These are phyloP conservation scores for Ramularia endophylla DNA, from an alignment of 2,329 filamentous ascomycete genomes.

Conservation along the genomic window DNA sequence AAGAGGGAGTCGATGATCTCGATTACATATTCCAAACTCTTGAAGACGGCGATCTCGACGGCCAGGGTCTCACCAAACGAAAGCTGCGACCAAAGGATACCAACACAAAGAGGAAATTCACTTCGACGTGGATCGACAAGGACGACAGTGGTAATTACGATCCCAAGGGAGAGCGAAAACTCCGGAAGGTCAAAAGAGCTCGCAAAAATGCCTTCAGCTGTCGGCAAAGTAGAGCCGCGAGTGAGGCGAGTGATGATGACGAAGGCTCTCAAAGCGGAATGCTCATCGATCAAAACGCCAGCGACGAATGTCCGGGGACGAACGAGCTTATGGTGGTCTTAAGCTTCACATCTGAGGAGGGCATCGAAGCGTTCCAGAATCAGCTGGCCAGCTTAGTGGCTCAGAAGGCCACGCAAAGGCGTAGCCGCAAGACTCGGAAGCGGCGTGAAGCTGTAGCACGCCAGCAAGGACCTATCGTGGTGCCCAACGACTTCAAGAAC, in stretches of 20 bases:
- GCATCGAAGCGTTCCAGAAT: neutral
- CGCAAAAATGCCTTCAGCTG: no score
- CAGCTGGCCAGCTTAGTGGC: neutral
- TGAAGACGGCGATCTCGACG: neutral
- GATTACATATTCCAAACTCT: neutral
- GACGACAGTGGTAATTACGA: conserved; percentile 34
- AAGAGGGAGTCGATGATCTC: neutral
- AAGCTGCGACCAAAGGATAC: conserved; percentile 1
- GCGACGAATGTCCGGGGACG: neutral
- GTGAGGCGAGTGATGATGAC: no score
- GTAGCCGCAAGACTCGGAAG: neutral
- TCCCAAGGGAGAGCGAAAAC: conserved; percentile 15
- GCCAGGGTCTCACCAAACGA: neutral
- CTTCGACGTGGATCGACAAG: conserved; percentile 30
- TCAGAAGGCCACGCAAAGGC: neutral
- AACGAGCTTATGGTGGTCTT: neutral
- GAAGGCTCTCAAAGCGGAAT: no score
- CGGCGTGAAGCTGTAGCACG: neutral
- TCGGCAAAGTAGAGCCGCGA: no score
- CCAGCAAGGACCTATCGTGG: neutral
- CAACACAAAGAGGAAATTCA: conserved; percentile 4
- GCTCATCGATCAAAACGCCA: no score
- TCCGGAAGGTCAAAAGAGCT: no score
- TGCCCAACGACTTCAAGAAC: conserved; percentile 6
- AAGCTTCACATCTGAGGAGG: neutral